Evolutionary conservation across 2,329 filamentous ascomycete genomes (phyloP).

Genomic region (Colletotrichum echinochloae): DNA sequence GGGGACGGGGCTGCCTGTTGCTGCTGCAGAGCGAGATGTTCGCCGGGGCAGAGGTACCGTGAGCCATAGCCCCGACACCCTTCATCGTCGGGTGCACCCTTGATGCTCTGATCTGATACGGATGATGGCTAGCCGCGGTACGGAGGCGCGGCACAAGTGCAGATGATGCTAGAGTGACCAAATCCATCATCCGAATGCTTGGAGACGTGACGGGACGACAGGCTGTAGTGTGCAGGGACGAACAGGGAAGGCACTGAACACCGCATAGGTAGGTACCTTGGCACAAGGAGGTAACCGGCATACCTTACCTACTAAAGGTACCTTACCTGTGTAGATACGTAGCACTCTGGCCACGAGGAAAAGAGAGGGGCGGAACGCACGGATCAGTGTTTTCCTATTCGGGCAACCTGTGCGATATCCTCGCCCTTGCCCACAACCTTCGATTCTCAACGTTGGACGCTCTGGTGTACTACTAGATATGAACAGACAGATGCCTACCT

Average conservation of each 20-base stretch:
- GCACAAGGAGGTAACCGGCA: no score
- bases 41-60: background rate
- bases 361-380: slow-evolving; percentile 13
- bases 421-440: background rate
- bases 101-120: background rate
- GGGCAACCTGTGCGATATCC: slow-evolving; percentile 36
- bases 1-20: background rate
- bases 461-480: no score
- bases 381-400: slow-evolving; percentile 14
- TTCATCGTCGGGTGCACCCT: background rate
- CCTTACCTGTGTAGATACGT: no score
- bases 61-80: slow-evolving; percentile 6
- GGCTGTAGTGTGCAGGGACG: slow-evolving; percentile 5
- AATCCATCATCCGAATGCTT: slow-evolving; percentile 38
- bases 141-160: slow-evolving; percentile 12
- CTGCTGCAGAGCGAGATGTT: background rate
- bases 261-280: no score
- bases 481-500: no score
- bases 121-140: background rate
- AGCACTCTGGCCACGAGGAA: no score
- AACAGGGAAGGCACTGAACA: no score
- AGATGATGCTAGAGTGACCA: slow-evolving; percentile 11
- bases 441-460: no score
- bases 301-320: no score
- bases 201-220: slow-evolving; percentile 34